Evolutionary conservation across 2,329 filamentous ascomycete species (phyloP).

Genomic region (Dactylellina sp.): DNA sequence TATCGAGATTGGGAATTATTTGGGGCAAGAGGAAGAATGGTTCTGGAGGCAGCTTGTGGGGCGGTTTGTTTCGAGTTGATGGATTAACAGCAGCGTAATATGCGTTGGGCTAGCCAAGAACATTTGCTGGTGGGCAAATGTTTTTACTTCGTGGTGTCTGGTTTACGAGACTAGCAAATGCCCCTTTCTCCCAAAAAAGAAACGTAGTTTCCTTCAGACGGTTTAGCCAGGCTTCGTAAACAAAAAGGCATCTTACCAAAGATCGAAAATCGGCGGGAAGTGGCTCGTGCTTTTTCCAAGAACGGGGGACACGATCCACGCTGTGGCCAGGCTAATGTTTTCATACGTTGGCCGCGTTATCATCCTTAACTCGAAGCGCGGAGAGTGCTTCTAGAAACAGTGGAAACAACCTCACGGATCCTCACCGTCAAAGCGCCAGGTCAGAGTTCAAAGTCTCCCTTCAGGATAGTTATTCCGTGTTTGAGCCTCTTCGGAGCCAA

Average conservation of each 20-base stretch:
- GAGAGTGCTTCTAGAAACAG: slow-evolving; percentile 39
- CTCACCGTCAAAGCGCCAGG: slow-evolving; percentile 32
- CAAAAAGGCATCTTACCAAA: neutral
- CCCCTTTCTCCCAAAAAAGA: too few species aligned
- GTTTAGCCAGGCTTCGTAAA: slow-evolving; percentile 1
- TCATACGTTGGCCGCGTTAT: slow-evolving; percentile 36
- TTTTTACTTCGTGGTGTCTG: too few species aligned
- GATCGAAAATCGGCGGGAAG: neutral
- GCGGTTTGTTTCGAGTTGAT: slow-evolving; percentile 35
- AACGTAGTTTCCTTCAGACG: too few species aligned
- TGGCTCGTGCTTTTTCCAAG: slow-evolving; percentile 35
- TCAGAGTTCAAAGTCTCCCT: slow-evolving; percentile 6
- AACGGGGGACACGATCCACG: slow-evolving; percentile 31
- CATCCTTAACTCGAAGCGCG: slow-evolving; percentile 40
- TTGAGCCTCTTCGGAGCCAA: slow-evolving; percentile 27
- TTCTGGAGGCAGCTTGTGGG: slow-evolving; percentile 2
- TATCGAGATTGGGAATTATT: neutral
- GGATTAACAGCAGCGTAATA: slow-evolving; percentile 9
- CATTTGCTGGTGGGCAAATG: too few species aligned
- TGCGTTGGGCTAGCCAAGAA: slow-evolving; percentile 15
- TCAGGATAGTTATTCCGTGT: slow-evolving; percentile 4
- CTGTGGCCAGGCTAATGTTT: slow-evolving; percentile 47
- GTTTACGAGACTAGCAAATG: neutral
- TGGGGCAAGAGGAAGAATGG: slow-evolving; percentile 1
- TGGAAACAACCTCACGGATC: slow-evolving; percentile 35